Conservation (phyloP, 2,329 filamentous ascomycete species). For the Xylaria sp. region DNA sequence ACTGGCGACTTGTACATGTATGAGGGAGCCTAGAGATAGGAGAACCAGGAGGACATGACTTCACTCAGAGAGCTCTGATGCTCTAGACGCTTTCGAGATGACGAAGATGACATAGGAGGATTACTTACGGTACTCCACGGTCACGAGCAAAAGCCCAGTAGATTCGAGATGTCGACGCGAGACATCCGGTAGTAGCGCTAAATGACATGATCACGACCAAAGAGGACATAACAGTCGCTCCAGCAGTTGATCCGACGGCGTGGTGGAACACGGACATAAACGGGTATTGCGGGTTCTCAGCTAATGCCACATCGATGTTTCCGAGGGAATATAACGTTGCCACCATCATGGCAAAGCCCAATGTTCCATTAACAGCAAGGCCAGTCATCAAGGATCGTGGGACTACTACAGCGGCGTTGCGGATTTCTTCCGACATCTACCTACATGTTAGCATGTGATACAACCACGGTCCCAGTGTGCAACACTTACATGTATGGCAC, state of each 20-base stretch:
- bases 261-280: conserved; percentile 65
- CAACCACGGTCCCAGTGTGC: no score
- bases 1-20: not conserved
- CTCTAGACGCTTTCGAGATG: not conserved
- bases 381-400: conserved; percentile 57
- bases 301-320: conserved; percentile 51
- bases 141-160: conserved; percentile 57
- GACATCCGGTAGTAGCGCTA: conserved; percentile 57
- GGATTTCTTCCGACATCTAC: conserved; percentile 53
- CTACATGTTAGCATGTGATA: not conserved
- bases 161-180: conserved; percentile 63
- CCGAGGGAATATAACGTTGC: conserved; percentile 60
- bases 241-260: conserved; percentile 53
- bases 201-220: conserved; percentile 56
- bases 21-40: not conserved
- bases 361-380: conserved; percentile 55
- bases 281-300: conserved; percentile 56
- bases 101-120: not conserved
- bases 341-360: conserved; percentile 63
- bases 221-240: conserved; percentile 55
- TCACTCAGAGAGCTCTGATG: not conserved
- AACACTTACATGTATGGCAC: conserved; percentile 30
- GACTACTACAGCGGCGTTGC: conserved; percentile 55
- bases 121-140: conserved; percentile 28
- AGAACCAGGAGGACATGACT: no score